Conservation (phyloP, 768 basidiomycete species). For the Phylloporus rhodoxanthus region DNA sequence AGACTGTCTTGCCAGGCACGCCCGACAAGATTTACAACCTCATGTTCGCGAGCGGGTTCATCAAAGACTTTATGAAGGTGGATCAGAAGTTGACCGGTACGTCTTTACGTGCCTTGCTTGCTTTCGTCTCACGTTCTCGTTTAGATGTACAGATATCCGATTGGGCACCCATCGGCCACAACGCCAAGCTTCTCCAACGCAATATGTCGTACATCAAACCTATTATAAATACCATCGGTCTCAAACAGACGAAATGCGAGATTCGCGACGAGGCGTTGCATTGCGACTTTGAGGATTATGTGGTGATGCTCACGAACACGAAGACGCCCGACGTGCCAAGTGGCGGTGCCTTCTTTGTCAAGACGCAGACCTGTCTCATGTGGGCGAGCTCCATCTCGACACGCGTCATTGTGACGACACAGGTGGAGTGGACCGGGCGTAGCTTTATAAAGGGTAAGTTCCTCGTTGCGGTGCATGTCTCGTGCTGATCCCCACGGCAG, state of each 20-base stretch:
- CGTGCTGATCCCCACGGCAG: conserved; percentile 36
- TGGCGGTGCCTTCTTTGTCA: conserved; percentile 88
- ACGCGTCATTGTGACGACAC: conserved; percentile 78
- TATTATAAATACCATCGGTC: conserved; percentile 79
- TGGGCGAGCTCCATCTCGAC: conserved; percentile 83
- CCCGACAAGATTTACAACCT: conserved; percentile 95
- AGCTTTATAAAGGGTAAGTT: conserved; percentile 89
- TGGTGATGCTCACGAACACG: conserved; percentile 83
- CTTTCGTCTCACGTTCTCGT: neutral
- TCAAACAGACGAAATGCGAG: conserved; percentile 94
- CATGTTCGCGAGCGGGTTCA: conserved; percentile 93
- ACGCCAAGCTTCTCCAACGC: conserved; percentile 66
- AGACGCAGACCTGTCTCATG: conserved; percentile 90
- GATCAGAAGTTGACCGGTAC: conserved; percentile 84
- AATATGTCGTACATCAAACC: conserved; percentile 98
- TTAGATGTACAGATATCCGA: conserved; percentile 93
- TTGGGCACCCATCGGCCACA: conserved; percentile 68
- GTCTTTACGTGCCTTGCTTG: conserved; percentile 18
- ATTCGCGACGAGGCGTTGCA: conserved; percentile 79
- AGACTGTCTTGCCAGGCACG: conserved; percentile 76
- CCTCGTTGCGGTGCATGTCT: neutral
- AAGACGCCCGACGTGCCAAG: conserved; percentile 92
- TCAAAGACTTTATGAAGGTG: conserved; percentile 88
- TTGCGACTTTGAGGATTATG: conserved; percentile 78
- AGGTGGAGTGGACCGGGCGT: conserved; percentile 93